Conservation (phyloP, 305 asterid species). For the Fraxinus ornus region DNA sequence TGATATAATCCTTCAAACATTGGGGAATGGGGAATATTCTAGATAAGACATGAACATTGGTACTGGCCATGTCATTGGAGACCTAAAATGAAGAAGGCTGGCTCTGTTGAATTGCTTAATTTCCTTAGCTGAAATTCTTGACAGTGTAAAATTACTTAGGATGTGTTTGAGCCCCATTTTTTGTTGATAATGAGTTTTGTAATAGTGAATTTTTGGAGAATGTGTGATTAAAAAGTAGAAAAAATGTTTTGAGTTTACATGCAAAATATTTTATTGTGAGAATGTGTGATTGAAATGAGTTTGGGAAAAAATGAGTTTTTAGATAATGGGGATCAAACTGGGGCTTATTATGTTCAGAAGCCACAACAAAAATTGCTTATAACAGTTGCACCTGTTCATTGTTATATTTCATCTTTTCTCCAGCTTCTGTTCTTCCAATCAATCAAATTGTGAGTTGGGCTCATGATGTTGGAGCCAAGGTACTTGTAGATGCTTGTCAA, state of each 20-base stretch:
- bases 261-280: not conserved
- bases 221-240: not conserved
- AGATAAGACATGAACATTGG: not conserved
- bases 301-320: not conserved
- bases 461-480: constrained; percentile 88
- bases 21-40: constrained; percentile 18
- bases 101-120: constrained; percentile 5
- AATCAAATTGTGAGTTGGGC: constrained; percentile 85
- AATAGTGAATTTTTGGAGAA: not conserved
- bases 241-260: no score
- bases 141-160: not conserved
- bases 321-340: not conserved
- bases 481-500: constrained; percentile 98
- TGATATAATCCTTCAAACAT: constrained; percentile 4
- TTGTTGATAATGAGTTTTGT: not conserved
- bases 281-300: not conserved
- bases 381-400: not conserved
- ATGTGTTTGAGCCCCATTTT: not conserved
- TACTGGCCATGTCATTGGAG: not conserved
- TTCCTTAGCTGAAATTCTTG: not conserved
- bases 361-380: not conserved
- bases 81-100: not conserved
- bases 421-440: constrained; percentile 88
- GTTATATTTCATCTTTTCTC: not conserved
- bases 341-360: constrained; percentile 10